These are phyloP conservation scores for Rhizopogon sp. DNA, from an alignment of 768 basidiomycete genomes.

Conservation along the genomic window DNA sequence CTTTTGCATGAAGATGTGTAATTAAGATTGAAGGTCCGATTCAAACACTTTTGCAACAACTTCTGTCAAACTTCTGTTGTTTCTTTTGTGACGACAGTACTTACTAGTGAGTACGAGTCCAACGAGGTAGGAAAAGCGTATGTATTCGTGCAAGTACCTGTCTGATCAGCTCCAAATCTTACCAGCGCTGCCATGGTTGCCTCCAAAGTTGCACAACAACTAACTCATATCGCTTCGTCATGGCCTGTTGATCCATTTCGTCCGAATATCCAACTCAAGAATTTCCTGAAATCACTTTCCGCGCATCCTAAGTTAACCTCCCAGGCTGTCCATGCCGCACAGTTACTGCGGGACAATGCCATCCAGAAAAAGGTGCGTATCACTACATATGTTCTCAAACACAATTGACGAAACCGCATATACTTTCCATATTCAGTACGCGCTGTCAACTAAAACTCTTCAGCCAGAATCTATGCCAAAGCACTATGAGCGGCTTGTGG, in stretches of 20 bases:
- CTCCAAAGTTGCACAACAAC: conserved; percentile 41
- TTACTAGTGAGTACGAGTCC: neutral
- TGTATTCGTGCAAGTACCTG: neutral
- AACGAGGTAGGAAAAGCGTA: neutral
- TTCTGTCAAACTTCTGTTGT: too few species aligned
- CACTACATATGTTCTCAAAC: neutral
- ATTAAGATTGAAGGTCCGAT: conserved; percentile 1
- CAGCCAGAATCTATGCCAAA: conserved; percentile 66
- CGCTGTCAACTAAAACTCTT: conserved; percentile 56
- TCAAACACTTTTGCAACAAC: neutral
- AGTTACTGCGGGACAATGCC: conserved; percentile 48
- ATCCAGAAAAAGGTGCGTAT: conserved; percentile 51
- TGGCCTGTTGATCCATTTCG: conserved; percentile 77
- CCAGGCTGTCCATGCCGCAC: conserved; percentile 54
- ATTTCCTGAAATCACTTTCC: conserved; percentile 58
- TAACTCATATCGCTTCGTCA: conserved; percentile 48
- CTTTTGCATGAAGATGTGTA: neutral
- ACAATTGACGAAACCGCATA: neutral
- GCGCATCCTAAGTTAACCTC: conserved; percentile 65
- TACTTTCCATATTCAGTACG: conserved; percentile 44
- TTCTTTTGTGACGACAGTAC: neutral
- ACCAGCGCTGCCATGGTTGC: conserved; percentile 20
- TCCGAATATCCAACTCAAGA: conserved; percentile 68
- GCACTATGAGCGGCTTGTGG: conserved; percentile 69
- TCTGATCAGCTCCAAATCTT: neutral